Percentiles rank a stretch among this genome's conserved stretches.
These are phyloP conservation scores for Amylostereum areolatum DNA, from an alignment of 1,284 basidiomycete genomes.

Conservation along the genomic window DNA sequence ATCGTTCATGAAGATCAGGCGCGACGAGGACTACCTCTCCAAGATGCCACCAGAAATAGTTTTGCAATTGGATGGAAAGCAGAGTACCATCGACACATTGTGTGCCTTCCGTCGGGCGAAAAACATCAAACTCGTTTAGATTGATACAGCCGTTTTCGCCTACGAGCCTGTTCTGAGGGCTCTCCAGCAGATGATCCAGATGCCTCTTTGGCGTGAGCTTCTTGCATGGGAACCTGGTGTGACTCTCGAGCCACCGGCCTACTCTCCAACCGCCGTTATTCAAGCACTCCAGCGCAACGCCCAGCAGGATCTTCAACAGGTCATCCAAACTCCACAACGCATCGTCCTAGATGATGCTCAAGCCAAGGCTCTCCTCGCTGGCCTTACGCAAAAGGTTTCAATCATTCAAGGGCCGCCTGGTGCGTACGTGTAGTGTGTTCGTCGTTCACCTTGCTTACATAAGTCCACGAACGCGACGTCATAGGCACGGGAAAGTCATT, in stretches of 20 bases:
- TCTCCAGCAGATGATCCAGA: constrained; percentile 44
- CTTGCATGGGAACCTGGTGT: constrained; percentile 39
- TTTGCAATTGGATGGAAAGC: constrained; percentile 42
- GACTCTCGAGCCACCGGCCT: constrained; percentile 8
- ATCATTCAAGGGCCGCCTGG: constrained; percentile 66
- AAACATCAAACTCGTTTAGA: constrained; percentile 43
- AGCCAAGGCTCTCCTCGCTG: constrained; percentile 39
- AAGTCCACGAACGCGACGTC: not conserved
- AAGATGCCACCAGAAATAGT: constrained; percentile 42
- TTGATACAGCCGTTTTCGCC: constrained; percentile 54
- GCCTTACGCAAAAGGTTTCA: constrained; percentile 47
- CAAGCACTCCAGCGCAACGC: constrained; percentile 26
- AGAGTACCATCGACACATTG: constrained; percentile 31
- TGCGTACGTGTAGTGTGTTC: constrained; percentile 15
- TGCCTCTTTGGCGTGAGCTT: constrained; percentile 42
- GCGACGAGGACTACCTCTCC: constrained; percentile 46
- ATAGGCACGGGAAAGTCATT: constrained; percentile 67
- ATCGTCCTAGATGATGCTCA: constrained; percentile 49
- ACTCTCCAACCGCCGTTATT: constrained; percentile 22
- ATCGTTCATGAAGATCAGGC: constrained; percentile 45
- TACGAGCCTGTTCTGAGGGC: constrained; percentile 54
- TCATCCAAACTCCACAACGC: constrained; percentile 28
- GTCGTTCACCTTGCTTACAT: not conserved
- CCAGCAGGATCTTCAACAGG: constrained; percentile 30
- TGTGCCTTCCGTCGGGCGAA: constrained; percentile 30